phyloP scores from a whole-genome alignment of 352 stramenopile species.

The Phytopythium montanum region DNA sequence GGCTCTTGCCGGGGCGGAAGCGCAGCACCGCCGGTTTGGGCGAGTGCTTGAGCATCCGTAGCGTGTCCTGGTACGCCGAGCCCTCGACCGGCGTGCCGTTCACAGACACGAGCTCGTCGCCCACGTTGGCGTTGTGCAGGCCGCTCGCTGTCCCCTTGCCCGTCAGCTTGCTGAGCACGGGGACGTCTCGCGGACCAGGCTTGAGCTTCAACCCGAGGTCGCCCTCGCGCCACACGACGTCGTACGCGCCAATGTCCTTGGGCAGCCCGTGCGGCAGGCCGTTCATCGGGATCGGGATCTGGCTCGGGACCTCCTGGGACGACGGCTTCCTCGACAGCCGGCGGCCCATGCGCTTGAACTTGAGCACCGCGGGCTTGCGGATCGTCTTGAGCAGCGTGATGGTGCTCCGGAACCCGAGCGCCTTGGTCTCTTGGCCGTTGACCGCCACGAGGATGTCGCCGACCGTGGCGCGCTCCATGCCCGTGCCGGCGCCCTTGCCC shows the following conservation, averaged over 20 bases:
- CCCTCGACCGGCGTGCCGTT: conserved; percentile 81
- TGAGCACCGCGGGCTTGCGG: conserved; percentile 81
- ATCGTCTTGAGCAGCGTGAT: conserved; percentile 87
- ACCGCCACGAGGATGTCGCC: conserved; percentile 81
- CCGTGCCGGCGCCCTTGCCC: conserved; percentile 77
- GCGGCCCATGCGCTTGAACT: conserved; percentile 86
- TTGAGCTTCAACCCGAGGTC: conserved; percentile 86
- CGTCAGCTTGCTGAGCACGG: conserved; percentile 80
- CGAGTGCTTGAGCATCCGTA: conserved; percentile 86
- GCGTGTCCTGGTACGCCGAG: conserved; percentile 76
- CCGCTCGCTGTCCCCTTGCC: conserved; percentile 80
- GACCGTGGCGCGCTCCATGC: conserved; percentile 77
- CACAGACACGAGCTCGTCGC: conserved; percentile 82
- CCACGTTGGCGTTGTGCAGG: conserved; percentile 77
- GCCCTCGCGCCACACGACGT: conserved; percentile 87
- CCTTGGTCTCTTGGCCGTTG: conserved; percentile 84
- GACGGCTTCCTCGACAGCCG: conserved; percentile 60
- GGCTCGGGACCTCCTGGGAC: conserved; percentile 27
- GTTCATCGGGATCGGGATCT: conserved; percentile 22
- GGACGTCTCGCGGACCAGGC: conserved; percentile 66
- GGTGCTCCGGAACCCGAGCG: conserved; percentile 76
- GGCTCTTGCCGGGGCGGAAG: conserved; percentile 61
- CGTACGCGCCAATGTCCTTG: conserved; percentile 68
- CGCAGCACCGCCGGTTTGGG: conserved; percentile 78
- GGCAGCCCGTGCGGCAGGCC: conserved; percentile 15